phyloP scores from a whole-genome alignment of 495 filamentous ascomycete species.

The Extremus antarcticus region DNA sequence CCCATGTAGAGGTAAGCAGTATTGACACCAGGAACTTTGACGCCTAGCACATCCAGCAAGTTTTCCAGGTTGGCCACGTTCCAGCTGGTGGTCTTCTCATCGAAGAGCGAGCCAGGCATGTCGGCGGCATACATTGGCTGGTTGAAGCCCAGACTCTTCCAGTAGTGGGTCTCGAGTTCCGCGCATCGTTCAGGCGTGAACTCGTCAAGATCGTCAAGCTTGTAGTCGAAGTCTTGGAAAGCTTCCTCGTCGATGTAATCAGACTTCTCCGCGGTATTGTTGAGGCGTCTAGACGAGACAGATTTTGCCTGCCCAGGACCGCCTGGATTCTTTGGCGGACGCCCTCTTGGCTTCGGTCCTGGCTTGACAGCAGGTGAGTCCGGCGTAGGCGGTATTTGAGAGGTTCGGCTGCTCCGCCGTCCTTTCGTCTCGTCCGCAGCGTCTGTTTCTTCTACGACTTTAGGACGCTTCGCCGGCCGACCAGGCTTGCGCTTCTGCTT shows the following conservation, averaged over 20 bases:
- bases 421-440: constrained; percentile 6
- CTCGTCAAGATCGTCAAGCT: constrained; percentile 66
- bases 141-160: constrained; percentile 91
- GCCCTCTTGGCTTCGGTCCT: constrained; percentile 7
- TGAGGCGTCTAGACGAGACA: constrained; percentile 61
- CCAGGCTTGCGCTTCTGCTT: constrained; percentile 21
- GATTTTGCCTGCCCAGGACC: constrained; percentile 40
- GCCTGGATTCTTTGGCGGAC: constrained; percentile 16
- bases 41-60: constrained; percentile 84
- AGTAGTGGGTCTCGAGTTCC: constrained; percentile 86
- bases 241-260: constrained; percentile 71
- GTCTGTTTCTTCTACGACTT: constrained; percentile 6
- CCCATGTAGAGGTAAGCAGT: constrained; percentile 97
- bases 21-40: constrained; percentile 93
- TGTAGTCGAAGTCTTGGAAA: constrained; percentile 83
- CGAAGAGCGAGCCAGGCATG: constrained; percentile 92
- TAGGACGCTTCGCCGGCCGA: constrained; percentile 10
- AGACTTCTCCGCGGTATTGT: constrained; percentile 62
- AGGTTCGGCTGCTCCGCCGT: constrained; percentile 1
- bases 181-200: constrained; percentile 85
- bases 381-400: constrained; percentile 15
- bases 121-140: constrained; percentile 93
- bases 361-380: constrained; percentile 17
- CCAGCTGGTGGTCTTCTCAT: constrained; percentile 74
- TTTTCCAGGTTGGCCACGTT: constrained; percentile 92